These are phyloP conservation scores for Alternaria panax DNA, from an alignment of 2,329 filamentous ascomycete species.

Conservation along the genomic window DNA sequence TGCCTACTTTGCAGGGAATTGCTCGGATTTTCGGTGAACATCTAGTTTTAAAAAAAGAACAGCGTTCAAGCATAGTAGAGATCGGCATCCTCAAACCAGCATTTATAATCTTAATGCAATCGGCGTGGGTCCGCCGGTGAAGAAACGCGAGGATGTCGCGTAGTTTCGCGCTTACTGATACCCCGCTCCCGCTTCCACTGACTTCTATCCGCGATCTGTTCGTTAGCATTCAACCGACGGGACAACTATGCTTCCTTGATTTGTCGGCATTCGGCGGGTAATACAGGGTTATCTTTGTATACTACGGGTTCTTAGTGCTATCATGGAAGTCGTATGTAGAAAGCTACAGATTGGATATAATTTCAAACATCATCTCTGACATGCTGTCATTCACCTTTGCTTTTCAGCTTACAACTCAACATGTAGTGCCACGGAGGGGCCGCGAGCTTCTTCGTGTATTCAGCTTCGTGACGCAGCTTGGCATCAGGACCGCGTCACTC, in stretches of 20 bases:
- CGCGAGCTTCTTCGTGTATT: neutral
- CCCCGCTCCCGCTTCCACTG: constrained; percentile 11
- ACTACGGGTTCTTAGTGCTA: neutral
- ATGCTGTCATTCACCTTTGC: neutral
- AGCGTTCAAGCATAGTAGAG: neutral
- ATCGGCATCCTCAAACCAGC: neutral
- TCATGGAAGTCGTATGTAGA: neutral
- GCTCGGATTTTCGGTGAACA: neutral
- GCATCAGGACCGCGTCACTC: neutral
- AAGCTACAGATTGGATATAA: too few species aligned
- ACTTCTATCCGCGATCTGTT: neutral
- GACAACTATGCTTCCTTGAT: neutral
- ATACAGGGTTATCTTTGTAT: neutral
- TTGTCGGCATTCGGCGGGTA: neutral
- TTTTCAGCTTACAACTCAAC: neutral
- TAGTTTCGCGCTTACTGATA: constrained; percentile 3
- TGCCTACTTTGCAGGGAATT: constrained; percentile 4
- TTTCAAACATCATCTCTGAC: neutral
- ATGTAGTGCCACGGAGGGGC: neutral
- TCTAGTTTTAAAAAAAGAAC: neutral
- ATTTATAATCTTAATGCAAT: constrained; percentile 14
- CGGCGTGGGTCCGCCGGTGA: constrained; percentile 6
- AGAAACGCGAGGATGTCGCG: constrained; percentile 9
- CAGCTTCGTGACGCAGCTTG: neutral
- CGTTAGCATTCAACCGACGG: neutral